Percentiles rank a stretch among this genome's conserved stretches.
phyloP scores from a whole-genome alignment of 306 rosid genomes.

The Cucurbita pepo region DNA sequence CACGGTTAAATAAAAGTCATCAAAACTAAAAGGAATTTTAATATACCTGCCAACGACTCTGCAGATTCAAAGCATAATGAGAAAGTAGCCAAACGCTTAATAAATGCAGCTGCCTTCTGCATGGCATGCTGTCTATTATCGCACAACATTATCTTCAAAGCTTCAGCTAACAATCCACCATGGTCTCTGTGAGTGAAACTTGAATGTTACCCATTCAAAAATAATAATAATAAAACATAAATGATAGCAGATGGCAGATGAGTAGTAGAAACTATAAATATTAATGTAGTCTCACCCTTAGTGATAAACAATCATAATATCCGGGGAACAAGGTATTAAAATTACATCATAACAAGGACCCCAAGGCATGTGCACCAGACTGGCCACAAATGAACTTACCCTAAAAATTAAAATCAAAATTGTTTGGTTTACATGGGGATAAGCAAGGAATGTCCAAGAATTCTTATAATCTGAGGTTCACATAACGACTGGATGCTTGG shows the following conservation, averaged over 20 bases:
- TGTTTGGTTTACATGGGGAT: background rate
- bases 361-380: background rate
- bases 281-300: background rate
- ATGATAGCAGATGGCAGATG: background rate
- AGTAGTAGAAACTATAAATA: background rate
- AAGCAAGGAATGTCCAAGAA: background rate
- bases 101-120: constrained; percentile 96
- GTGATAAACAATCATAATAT: background rate
- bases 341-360: background rate
- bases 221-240: background rate
- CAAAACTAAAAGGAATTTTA: background rate
- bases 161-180: constrained; percentile 84
- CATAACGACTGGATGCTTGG: background rate
- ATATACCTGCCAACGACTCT: constrained; percentile 76
- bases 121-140: constrained; percentile 96
- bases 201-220: background rate
- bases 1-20: constrained; percentile 1
- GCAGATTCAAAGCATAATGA: constrained; percentile 63
- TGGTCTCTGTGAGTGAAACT: constrained; percentile 48
- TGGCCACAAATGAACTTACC: background rate
- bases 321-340: background rate
- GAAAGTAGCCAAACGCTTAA: constrained; percentile 73
- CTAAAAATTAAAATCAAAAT: background rate
- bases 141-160: constrained; percentile 82
- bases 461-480: background rate